A percentile compares a stretch with the other conserved stretches of the same genome.
These are phyloP conservation scores for Sugiyamaella novakii DNA, from an alignment of 1,139 yeast genomes.

Conservation along the genomic window DNA sequence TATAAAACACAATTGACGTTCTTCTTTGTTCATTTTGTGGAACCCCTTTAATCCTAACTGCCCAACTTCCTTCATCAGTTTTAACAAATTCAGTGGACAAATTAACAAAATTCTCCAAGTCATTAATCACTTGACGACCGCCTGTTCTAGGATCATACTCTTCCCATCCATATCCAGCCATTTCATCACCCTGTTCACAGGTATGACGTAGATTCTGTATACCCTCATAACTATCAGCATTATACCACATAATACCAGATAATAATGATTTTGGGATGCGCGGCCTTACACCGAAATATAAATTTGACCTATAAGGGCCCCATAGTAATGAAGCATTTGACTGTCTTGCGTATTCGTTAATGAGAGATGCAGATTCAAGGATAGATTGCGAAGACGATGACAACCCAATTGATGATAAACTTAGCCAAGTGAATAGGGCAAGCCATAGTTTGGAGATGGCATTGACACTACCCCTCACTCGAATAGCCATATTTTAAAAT, in stretches of 20 bases:
- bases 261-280: conserved; percentile 68
- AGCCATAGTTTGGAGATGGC: not conserved
- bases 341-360: conserved; percentile 36
- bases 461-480: not conserved
- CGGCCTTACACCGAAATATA: conserved; percentile 86
- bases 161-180: conserved; percentile 83
- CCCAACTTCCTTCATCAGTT: conserved; percentile 74
- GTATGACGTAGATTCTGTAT: conserved; percentile 70
- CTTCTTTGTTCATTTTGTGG: conserved; percentile 55
- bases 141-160: conserved; percentile 85
- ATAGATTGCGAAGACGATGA: conserved; percentile 7
- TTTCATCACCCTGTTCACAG: conserved; percentile 73
- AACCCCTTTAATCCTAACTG: conserved; percentile 61
- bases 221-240: conserved; percentile 60
- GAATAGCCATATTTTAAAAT: not conserved
- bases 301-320: conserved; percentile 92
- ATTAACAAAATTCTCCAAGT: conserved; percentile 62
- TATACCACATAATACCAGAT: conserved; percentile 90
- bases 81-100: conserved; percentile 77
- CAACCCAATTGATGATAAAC: not conserved
- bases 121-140: conserved; percentile 76
- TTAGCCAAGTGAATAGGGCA: not conserved
- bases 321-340: conserved; percentile 59
- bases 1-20: conserved; percentile 74
- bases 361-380: conserved; percentile 2